A percentile compares a stretch with the other conserved stretches of the same genome.
phyloP scores from a whole-genome alignment of 2,329 filamentous ascomycete species.

The Aspergillus sp. region DNA sequence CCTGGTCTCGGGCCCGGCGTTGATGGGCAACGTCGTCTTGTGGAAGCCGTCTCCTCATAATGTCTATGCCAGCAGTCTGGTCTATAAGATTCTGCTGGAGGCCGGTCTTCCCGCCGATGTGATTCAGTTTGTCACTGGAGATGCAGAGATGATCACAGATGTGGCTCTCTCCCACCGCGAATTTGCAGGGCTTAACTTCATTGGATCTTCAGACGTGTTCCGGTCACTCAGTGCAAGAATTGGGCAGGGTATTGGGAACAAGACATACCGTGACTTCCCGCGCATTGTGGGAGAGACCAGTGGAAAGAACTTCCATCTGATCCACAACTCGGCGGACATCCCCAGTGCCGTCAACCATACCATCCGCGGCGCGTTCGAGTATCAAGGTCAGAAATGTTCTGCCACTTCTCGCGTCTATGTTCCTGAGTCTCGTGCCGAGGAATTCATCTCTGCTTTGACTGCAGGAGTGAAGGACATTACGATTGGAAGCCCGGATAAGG shows the following conservation, averaged over 20 bases:
- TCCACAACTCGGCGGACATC: slow-evolving; percentile 73
- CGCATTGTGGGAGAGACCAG: slow-evolving; percentile 85
- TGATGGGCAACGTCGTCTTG: slow-evolving; percentile 91
- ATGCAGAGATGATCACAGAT: slow-evolving; percentile 78
- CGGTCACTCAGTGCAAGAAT: slow-evolving; percentile 83
- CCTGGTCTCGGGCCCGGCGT: slow-evolving; percentile 74
- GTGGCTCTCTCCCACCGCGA: slow-evolving; percentile 71
- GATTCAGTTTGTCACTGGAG: slow-evolving; percentile 88
- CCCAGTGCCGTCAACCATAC: slow-evolving; percentile 76
- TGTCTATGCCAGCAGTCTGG: slow-evolving; percentile 80
- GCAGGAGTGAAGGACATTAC: slow-evolving; percentile 66
- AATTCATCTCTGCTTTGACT: slow-evolving; percentile 66
- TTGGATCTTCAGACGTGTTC: slow-evolving; percentile 87
- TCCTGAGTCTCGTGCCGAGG: slow-evolving; percentile 68
- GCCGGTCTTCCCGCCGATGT: slow-evolving; percentile 84
- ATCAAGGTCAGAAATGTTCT: slow-evolving; percentile 85
- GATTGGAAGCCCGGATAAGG: slow-evolving; percentile 51
- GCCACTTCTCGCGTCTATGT: slow-evolving; percentile 78
- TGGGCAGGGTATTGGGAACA: slow-evolving; percentile 72
- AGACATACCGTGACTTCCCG: slow-evolving; percentile 77
- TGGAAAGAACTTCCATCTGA: slow-evolving; percentile 86
- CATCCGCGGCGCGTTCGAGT: slow-evolving; percentile 81
- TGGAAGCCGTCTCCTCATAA: slow-evolving; percentile 93
- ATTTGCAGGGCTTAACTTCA: slow-evolving; percentile 86
- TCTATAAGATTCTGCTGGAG: slow-evolving; percentile 89